Evolutionary conservation across 495 filamentous ascomycete genomes (phyloP), one percentile per base, ranked within the genome.

Genomic region (Penicillium soppii): DNA sequence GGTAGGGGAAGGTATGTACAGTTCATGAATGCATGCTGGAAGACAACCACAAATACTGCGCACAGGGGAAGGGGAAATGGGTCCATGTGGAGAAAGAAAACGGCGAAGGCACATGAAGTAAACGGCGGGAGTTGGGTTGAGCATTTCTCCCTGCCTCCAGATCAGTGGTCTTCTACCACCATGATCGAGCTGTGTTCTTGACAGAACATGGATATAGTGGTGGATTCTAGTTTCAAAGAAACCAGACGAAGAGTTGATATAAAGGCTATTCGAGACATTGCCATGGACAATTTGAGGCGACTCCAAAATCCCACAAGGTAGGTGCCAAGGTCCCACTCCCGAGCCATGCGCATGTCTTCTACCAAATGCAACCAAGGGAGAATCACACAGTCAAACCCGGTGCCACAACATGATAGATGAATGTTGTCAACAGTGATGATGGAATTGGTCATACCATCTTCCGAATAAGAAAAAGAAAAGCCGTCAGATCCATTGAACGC

Each of bases 401-500:
- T 58, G 50, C 58, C 56, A 69, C 67, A 67, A 55, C 71, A 71
- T 65, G 70, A 66, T 73, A 68, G 62, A 76, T 70, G 67, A 64
- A 59, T 67, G 65, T n/a, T 69, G 67, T 67, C 52, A 69, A 76
- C 67, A 72, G 70, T 58, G 61, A 67, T 68, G 61, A 62, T 66
- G 52, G 47, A 62, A 67, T 64, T 66, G 59, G 52, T 63, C 60
- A 65, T 58, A 59, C 67, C 64, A 66, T 70, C 58, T 66, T 69
- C 64, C 59, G 32, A 52, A 59, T 56, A 54, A 53, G 29, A 55
- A 66, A 58, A 60, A 63, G n/a, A 65, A 63, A 69, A 72, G 63
- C 65, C 62, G 67, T 71, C 67, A 73, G 56, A 72, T 69, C 69
- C 73, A 57, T 65, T 55, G 47, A 76, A 73, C 73, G 73, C 73